Base-by-base conservation (phyloP, 805 yeast genomes). In the Pichia membranifaciens region DNA sequence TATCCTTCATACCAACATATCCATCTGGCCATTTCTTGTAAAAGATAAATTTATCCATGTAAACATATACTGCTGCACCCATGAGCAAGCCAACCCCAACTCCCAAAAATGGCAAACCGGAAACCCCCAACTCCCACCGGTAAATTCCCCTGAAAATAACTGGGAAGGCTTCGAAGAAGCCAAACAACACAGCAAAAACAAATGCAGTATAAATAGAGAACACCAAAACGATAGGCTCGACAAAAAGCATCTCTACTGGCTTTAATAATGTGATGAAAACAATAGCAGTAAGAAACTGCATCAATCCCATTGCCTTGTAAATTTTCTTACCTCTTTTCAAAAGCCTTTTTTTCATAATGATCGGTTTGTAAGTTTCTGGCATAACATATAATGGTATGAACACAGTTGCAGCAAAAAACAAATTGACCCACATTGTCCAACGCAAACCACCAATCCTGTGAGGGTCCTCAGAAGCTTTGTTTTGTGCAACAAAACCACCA, bases 101-200 rank as follows among this genome's bases (percentile, higher is more conserved):
- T 38, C 85, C 86, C 28, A 84, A 63, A 62, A 84, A 84, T 6
- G 89, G 75, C 47, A 84, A 68, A 13, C 90, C 88, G 1, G 87
- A 74, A 12, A 77, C 66, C 48, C 88, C 90, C 1, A 67, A 50
- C 35, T 58, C 59, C 87, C 84, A 81, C 2, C 52, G 54, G 61
- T 84, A 83, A 21, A 72, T 76, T 32, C 84, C 86, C 58, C 77
- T 69, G 67, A 83, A 84, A 51, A 84, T 84, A 44, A 84, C 77
- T 8, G 89, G 89, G 66, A 72, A 83, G 3, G 89, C 89, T 62
- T 84, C 90, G 58, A 84, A 84, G 71, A 84, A 84, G 0, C 88
- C 90, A 54, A 84, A 84, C 45, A 84, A 66, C 2, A 84, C 88
- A 1, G 90, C 88, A 66, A 84, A 84, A 44, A 84, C 76, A 58